Evolutionary conservation across 129 eudicot species (phyloP), one percentile per base, ranked within the genome.

Genomic region (Daucus carota): DNA sequence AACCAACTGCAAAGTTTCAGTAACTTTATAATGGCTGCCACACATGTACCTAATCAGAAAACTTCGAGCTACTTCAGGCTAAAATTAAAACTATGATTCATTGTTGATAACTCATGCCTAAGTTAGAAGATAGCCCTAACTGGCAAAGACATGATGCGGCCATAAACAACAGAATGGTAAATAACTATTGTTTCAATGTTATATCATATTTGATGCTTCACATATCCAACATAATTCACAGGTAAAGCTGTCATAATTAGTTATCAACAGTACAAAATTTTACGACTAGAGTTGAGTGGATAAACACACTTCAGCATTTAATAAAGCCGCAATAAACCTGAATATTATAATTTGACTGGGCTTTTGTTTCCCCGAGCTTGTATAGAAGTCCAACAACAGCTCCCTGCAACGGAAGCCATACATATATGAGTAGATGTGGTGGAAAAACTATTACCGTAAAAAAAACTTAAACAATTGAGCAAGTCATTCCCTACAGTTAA

Each of bases 301-400:
- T 14, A 0, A 41, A 22, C n/a, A 70, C 50, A 22, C 0, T 70
- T 1, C 52, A 70, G 45, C 10, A 40, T 2, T 13, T 41, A 70
- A n/a, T 41, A 8, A 33, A 38, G 73, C 1, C 5, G 17, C 38
- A 29, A 8, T 10, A 29, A 57, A 93, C 98, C 98, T 86, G 92
- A 93, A 90, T 34, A 93, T 93, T 75, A 93, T 88, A 0, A 93
- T 93, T 59, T 90, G 98, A 32, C 85, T 93, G 2, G 97, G 97
- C 85, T 93, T 93, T 68, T 86, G 76, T 42, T 86, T 83, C 13
- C 80, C 87, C 42, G 97, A 93, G 83, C 96, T 93, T 20, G 72
- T 62, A 44, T 93, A 88, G 87, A 85, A 93, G 76, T 93, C 95
- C 20, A 88, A 34, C 47, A 93, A 77, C 29, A 85, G 72, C 79